These are phyloP conservation scores for Rhypophila decipiens DNA, from an alignment of 495 filamentous ascomycete genomes.

Conservation along the genomic window DNA sequence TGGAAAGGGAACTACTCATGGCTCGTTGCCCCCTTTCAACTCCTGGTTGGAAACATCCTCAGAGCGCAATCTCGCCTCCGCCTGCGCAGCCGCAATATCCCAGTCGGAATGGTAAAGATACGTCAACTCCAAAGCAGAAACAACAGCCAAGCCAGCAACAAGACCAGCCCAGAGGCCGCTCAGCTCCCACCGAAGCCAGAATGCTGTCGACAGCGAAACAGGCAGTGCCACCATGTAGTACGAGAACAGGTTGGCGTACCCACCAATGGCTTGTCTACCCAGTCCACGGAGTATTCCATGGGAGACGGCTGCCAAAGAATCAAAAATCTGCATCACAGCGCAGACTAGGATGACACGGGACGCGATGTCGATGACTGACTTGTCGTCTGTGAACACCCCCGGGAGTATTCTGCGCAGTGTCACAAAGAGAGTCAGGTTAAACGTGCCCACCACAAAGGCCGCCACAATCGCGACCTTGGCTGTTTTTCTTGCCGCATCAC, in stretches of 20 bases:
- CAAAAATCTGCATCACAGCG: constrained; percentile 74
- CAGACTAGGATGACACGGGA: constrained; percentile 63
- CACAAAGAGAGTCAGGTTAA: constrained; percentile 59
- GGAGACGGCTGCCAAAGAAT: constrained; percentile 61
- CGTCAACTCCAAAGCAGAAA: constrained; percentile 15
- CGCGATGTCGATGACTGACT: constrained; percentile 63
- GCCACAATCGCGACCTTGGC: constrained; percentile 47
- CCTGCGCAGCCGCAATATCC: constrained; percentile 18
- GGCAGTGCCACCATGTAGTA: constrained; percentile 79
- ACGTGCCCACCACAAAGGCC: constrained; percentile 49
- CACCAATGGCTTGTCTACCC: constrained; percentile 71
- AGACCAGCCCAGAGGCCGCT: constrained; percentile 68
- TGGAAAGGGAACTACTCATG: no score
- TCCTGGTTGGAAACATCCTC: constrained; percentile 15
- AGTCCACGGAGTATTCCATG: constrained; percentile 75
- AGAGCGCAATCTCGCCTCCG: constrained; percentile 15
- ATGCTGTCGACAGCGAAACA: constrained; percentile 62
- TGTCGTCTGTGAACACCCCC: constrained; percentile 63
- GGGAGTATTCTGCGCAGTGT: constrained; percentile 51
- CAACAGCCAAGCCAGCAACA: constrained; percentile 51
- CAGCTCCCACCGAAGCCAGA: constrained; percentile 60
- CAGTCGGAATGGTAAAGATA: constrained; percentile 20
- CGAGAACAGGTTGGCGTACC: constrained; percentile 68
- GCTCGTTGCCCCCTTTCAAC: constrained; percentile 1
- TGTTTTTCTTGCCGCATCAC: constrained; percentile 54